Evolutionary conservation across 148 eudicot genomes (phyloP), one percentile per base, ranked within the genome.

Genomic region (Talinum fruticosum): DNA sequence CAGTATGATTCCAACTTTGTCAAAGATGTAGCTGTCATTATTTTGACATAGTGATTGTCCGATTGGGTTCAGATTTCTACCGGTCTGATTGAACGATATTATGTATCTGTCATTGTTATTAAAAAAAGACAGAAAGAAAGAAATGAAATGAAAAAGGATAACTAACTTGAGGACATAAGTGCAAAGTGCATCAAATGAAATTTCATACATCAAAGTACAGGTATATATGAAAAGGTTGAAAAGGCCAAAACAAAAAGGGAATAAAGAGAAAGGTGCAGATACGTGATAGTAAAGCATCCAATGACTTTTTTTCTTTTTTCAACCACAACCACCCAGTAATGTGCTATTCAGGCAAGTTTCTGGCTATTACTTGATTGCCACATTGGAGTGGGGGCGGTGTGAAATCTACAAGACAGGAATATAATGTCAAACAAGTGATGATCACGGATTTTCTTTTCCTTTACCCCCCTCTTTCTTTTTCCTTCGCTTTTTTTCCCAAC

Each of bases 1-100:
- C 82, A 94, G 87, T 96, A 94, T 86, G 78, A 90, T 69, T 38
- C 97, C 98, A 57, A 92, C 83, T 82, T 80, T 81, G 75, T 83
- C 84, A 77, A 94, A 94, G 65, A 94, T 83, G 80, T 30, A 78
- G 44, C 75, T 71, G 26, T 76, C 75, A 36, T 76, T 79, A n/a
- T 77, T 66, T 47, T 45, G 75, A 49, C 78, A 44, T 28, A 80
- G 37, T 30, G 88, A 81, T 72, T 81, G 87, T 78, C 85, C 84
- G 62, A 87, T 76, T 66, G 83, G 79, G 74, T 69, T 77, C 44
- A 32, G 70, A 73, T 68, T 82, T 75, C 78, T 78, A 80, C 81
- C 78, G 66, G 49, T 71, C 77, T 78, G 83, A 79, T 83, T 85
- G 41, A 85, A 49, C 77, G 92, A 78, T 82, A 94, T 78, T 87